A percentile compares a stretch with the other conserved stretches of the same genome.
Evolutionary conservation across 495 filamentous ascomycete species (phyloP).

Genomic region (Cenococcum geophilum): DNA sequence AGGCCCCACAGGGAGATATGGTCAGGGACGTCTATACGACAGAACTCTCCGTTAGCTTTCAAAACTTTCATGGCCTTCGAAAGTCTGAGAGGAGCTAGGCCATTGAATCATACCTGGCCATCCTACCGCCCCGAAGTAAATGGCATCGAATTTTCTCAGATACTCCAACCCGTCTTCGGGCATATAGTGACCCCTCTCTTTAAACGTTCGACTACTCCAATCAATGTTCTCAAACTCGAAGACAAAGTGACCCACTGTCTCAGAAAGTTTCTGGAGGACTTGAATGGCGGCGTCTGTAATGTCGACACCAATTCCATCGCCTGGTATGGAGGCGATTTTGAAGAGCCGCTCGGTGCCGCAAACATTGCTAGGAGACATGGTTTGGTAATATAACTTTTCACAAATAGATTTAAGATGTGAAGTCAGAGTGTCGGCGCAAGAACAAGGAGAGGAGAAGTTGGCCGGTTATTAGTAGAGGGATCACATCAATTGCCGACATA

Average conservation of each 20-base stretch:
- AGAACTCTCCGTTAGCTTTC: constrained; percentile 4
- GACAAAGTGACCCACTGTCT: constrained; percentile 29
- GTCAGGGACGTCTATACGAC: constrained; percentile 33
- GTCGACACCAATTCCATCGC: constrained; percentile 42
- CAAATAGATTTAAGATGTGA: neutral
- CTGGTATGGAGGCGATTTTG: constrained; percentile 40
- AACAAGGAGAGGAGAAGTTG: neutral
- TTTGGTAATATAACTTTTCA: neutral
- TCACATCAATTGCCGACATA: neutral
- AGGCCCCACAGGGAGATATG: constrained; percentile 41
- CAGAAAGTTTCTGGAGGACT: constrained; percentile 35
- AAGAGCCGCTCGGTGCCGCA: constrained; percentile 28
- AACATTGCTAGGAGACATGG: constrained; percentile 18
- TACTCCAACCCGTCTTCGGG: constrained; percentile 35
- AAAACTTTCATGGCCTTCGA: neutral
- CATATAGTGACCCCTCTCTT: constrained; percentile 39
- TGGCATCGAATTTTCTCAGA: constrained; percentile 38
- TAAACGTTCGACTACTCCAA: constrained; percentile 36
- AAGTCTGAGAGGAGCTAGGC: neutral
- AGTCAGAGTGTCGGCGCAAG: neutral
- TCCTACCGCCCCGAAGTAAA: constrained; percentile 41
- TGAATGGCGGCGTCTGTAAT: constrained; percentile 38
- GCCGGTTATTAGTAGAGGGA: neutral
- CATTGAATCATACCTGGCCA: constrained; percentile 30
- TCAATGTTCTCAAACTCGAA: constrained; percentile 39